A percentile compares a stretch with the other conserved stretches of the same genome.
Conservation (phyloP, 2,329 filamentous ascomycete genomes). For the Aspergillus terreus region DNA sequence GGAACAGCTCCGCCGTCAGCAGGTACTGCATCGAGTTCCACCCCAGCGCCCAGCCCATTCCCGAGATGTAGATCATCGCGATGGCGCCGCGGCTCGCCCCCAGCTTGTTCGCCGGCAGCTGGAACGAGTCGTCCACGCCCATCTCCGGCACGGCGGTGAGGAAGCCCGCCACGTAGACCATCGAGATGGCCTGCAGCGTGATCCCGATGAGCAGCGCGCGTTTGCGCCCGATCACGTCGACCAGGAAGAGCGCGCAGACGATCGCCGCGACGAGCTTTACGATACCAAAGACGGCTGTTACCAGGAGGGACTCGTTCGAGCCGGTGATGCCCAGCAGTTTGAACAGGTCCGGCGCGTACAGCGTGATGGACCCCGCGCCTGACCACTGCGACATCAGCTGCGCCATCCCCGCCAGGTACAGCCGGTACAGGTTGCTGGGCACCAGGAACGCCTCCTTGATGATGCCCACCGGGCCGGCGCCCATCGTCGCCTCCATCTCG, state of each 20-base stretch:
- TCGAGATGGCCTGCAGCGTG: slow-evolving; percentile 56
- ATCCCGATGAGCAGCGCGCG: slow-evolving; percentile 61
- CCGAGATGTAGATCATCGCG: slow-evolving; percentile 69
- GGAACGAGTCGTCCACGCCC: slow-evolving; percentile 46
- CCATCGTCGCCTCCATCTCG: slow-evolving; percentile 68
- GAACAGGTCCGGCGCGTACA: slow-evolving; percentile 74
- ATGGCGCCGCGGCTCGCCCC: slow-evolving; percentile 61
- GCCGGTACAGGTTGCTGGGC: slow-evolving; percentile 66
- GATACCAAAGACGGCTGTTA: slow-evolving; percentile 72
- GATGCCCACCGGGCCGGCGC: slow-evolving; percentile 60
- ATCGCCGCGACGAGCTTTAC: slow-evolving; percentile 67
- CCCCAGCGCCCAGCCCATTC: slow-evolving; percentile 65
- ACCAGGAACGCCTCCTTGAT: slow-evolving; percentile 66
- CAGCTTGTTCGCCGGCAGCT: slow-evolving; percentile 48
- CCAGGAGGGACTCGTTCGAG: slow-evolving; percentile 64
- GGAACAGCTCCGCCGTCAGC: slow-evolving; percentile 73
- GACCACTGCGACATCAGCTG: slow-evolving; percentile 74
- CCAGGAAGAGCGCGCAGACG: slow-evolving; percentile 70
- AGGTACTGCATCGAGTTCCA: slow-evolving; percentile 79
- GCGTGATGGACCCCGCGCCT: slow-evolving; percentile 69
- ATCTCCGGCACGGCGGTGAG: slow-evolving; percentile 60
- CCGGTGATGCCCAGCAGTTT: slow-evolving; percentile 67
- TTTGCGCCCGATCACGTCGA: slow-evolving; percentile 75
- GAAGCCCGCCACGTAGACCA: slow-evolving; percentile 62
- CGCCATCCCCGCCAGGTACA: slow-evolving; percentile 64